Base-by-base conservation (phyloP, 1,284 basidiomycete species). In the Trametes hirsuta region DNA sequence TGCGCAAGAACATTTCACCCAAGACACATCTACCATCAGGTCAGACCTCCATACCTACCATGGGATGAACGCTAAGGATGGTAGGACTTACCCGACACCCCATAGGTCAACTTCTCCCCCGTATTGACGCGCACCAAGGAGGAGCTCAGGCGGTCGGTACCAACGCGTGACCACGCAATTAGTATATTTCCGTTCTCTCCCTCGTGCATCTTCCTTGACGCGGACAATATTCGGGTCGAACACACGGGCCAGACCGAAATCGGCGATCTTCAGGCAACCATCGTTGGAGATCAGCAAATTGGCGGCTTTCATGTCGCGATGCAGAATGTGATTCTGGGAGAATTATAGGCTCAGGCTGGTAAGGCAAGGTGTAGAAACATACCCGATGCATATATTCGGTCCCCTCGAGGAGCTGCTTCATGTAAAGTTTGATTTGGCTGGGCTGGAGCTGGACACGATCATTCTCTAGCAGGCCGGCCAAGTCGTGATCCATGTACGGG, bases 401-500 rank as follows among this genome's bases (percentile, higher is more conserved):
- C 4, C 97, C 97, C 73, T 97, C 91, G 34, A 98, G 81, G 34
- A 99, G 83, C 75, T 99, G 97, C 74, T 90, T 91, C 88, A 97
- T 94, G 74, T 98, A 97, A 44, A 97, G 79, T 79, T 99, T 99
- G 77, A 98, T 95, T 62, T 94, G 86, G 67, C 90, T 93, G 37
- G 89, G 87, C 48, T 83, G 81, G 14, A 94, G 79, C 68, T 90
- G 88, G 62, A 95, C 94, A 41, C 91, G 84, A 54, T 92, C 90
- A 72, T 97, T 97, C 74, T 96, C 93, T 53, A 99, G 77, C 51
- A 99, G 76, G 1, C 97, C 97, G 11, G 96, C 95, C 24, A 99
- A 85, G 76, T 99, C 97, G 72, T 99, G 97, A 70, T 98, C 97
- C 95, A 98, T 98, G 77, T 97, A 99, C 0, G 97, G 97, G 72